Evolutionary conservation across 1,284 basidiomycete genomes (phyloP).

Genomic region (Boletus hoseneyae): DNA sequence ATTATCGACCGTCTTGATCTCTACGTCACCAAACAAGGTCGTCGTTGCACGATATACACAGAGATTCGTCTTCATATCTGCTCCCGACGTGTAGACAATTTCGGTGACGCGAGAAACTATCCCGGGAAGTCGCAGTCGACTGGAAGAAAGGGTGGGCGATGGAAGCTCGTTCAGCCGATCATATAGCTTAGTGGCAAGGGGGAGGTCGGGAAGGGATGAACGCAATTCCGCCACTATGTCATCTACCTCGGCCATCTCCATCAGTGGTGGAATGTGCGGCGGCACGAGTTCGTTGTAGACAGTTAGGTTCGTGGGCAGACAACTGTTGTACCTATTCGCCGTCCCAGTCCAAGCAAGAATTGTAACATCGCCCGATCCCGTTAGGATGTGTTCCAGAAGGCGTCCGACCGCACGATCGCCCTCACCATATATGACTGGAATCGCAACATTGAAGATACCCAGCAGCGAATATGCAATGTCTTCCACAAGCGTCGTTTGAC

Average conservation of each 20-base stretch:
- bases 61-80: neutral
- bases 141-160: neutral
- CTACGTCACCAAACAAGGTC: neutral
- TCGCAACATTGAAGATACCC: slow-evolving; percentile 8
- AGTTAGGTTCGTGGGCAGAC: neutral
- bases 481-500: slow-evolving; percentile 9
- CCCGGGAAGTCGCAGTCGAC: neutral
- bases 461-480: slow-evolving; percentile 17
- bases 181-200: neutral
- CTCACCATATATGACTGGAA: slow-evolving; percentile 14
- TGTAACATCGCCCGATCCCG: slow-evolving; percentile 3
- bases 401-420: slow-evolving; percentile 10
- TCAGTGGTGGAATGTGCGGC: neutral
- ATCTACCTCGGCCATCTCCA: neutral
- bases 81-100: neutral
- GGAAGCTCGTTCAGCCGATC: neutral
- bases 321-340: neutral
- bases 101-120: neutral
- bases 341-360: neutral
- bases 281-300: neutral
- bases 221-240: neutral
- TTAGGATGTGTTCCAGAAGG: slow-evolving; percentile 14
- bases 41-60: neutral
- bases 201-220: neutral
- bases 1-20: neutral